Percentiles rank a stretch among this genome's conserved stretches.
Conservation (phyloP, 2,329 filamentous ascomycete genomes). For the Alternaria dauci region DNA sequence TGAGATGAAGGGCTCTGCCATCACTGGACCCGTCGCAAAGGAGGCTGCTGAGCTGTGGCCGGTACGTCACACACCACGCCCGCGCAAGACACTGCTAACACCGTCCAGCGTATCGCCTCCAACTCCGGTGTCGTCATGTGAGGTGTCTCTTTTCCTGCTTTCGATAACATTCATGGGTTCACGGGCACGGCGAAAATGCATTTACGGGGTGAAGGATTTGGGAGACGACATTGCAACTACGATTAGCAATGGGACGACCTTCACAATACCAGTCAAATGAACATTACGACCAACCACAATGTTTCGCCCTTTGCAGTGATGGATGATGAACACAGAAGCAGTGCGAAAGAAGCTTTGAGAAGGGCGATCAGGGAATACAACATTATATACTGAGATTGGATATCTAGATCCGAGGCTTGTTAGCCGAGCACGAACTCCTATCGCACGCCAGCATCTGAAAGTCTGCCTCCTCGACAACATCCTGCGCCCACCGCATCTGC, state of each 20-base stretch:
- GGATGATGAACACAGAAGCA: neutral
- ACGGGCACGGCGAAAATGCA: conserved; percentile 53
- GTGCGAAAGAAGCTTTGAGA: neutral
- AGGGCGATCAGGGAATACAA: neutral
- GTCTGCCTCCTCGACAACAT: conserved; percentile 32
- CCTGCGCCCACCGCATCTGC: conserved; percentile 40
- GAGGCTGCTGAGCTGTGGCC: conserved; percentile 99
- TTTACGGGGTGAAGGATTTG: conserved; percentile 49
- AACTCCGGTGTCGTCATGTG: conserved; percentile 99
- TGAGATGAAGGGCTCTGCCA: conserved; percentile 99
- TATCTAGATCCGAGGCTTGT: conserved; percentile 9
- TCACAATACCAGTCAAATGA: conserved; percentile 47
- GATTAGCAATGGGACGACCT: conserved; percentile 49
- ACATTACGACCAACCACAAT: conserved; percentile 39
- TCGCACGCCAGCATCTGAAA: conserved; percentile 36
- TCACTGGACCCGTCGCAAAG: conserved; percentile 99
- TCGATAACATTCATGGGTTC: conserved; percentile 51
- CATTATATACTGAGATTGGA: conserved; percentile 11
- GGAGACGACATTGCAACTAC: conserved; percentile 46
- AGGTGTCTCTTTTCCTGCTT: conserved; percentile 57
- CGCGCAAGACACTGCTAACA: conserved; percentile 41
- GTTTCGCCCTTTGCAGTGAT: conserved; percentile 4
- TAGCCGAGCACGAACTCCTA: conserved; percentile 31
- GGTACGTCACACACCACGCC: conserved; percentile 64
- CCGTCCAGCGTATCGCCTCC: conserved; percentile 88